A percentile compares a stretch with the other conserved stretches of the same genome.
phyloP scores from a whole-genome alignment of 2,329 filamentous ascomycete genomes.

The Raffaelea ambrosiae region DNA sequence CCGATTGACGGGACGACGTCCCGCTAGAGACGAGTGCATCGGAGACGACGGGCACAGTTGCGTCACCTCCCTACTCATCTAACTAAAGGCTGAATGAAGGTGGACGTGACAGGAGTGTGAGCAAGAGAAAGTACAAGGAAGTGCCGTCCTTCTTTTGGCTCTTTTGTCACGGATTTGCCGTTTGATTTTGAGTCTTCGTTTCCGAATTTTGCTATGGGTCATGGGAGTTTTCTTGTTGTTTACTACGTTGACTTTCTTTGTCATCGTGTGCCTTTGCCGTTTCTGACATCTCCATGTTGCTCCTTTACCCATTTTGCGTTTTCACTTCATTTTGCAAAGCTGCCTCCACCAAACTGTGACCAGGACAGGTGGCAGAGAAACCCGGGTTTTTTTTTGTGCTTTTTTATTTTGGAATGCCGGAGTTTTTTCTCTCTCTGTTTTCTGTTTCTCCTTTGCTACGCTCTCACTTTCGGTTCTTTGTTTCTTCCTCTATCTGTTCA shows the following conservation, averaged over 20 bases:
- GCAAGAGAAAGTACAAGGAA: too few species aligned
- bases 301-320: neutral
- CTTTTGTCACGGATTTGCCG: too few species aligned
- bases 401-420: neutral
- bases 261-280: neutral
- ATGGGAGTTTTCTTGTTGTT: neutral
- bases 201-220: neutral
- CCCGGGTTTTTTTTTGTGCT: neutral
- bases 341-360: too few species aligned
- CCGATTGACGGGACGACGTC: conserved; percentile 40
- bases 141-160: too few species aligned
- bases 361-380: too few species aligned
- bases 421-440: neutral
- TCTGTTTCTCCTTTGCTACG: neutral
- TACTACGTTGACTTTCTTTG: too few species aligned
- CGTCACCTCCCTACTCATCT: too few species aligned
- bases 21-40: conserved; percentile 4
- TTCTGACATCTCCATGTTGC: neutral
- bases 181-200: too few species aligned
- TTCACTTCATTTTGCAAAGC: neutral
- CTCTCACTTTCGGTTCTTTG: neutral
- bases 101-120: too few species aligned
- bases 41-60: too few species aligned
- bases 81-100: too few species aligned
- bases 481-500: neutral